Conservation (phyloP, 2,329 filamentous ascomycete species). For the Aspergillus pseudoglaucus region DNA sequence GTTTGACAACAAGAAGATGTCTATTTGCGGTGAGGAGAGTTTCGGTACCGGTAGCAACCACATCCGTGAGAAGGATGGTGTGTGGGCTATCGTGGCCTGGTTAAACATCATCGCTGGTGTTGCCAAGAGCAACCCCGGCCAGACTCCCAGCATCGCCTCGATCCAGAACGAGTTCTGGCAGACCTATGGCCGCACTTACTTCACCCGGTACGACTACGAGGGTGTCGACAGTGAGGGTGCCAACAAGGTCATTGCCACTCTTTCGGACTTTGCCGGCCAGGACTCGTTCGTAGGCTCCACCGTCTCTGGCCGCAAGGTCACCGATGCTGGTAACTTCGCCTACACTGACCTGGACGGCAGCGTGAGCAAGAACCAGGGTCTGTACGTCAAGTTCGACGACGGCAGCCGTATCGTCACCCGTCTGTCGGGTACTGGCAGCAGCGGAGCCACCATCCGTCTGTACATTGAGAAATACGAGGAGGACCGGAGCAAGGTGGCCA, state of each 20-base stretch:
- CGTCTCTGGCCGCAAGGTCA: slow-evolving; percentile 74
- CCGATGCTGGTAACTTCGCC: slow-evolving; percentile 89
- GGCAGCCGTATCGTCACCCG: slow-evolving; percentile 93
- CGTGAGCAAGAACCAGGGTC: slow-evolving; percentile 89
- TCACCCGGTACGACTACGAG: slow-evolving; percentile 98
- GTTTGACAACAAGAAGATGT: slow-evolving; percentile 90
- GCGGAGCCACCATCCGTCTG: slow-evolving; percentile 89
- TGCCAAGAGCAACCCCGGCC: slow-evolving; percentile 69
- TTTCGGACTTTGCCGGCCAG: slow-evolving; percentile 65
- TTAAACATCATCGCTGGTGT: slow-evolving; percentile 96
- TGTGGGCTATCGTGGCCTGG: slow-evolving; percentile 97
- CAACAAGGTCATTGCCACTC: slow-evolving; percentile 77
- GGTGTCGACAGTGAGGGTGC: slow-evolving; percentile 86
- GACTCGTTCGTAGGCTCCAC: slow-evolving; percentile 75
- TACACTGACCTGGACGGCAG: slow-evolving; percentile 99
- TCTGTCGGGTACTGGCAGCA: slow-evolving; percentile 89
- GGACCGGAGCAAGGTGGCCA: slow-evolving; percentile 68
- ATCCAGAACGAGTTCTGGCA: slow-evolving; percentile 98
- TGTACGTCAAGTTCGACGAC: slow-evolving; percentile 90
- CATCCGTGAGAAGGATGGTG: slow-evolving; percentile 96
- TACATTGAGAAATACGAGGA: slow-evolving; percentile 95
- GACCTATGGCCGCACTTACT: slow-evolving; percentile 94
- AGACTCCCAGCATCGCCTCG: slow-evolving; percentile 85
- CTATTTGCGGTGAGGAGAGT: slow-evolving; percentile 96
- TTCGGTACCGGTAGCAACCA: slow-evolving; percentile 98